These are phyloP conservation scores for Salinomyces thailandicus DNA, from an alignment of 2,329 filamentous ascomycete genomes.

Conservation along the genomic window DNA sequence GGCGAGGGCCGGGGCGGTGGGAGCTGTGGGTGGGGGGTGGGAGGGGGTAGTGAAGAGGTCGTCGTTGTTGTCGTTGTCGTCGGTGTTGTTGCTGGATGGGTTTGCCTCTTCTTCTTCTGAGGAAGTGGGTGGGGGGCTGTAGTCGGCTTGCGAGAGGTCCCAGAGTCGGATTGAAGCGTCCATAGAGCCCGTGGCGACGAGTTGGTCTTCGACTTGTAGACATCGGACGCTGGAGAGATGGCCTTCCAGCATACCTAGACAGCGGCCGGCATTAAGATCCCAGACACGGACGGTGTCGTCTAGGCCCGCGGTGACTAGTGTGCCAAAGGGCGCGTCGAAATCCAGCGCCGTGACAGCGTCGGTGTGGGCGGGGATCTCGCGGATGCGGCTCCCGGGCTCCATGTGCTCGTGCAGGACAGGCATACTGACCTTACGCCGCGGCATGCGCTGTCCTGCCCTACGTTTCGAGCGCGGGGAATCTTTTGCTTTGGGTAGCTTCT, in stretches of 20 bases:
- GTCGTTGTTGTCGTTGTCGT: conserved; percentile 40
- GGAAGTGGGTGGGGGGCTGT: conserved; percentile 59
- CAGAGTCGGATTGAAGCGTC: conserved; percentile 91
- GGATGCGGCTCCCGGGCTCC: conserved; percentile 76
- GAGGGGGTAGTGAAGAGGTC: conserved; percentile 16
- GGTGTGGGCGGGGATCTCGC: conserved; percentile 76
- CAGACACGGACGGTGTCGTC: conserved; percentile 93
- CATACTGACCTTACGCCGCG: conserved; percentile 69
- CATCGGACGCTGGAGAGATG: conserved; percentile 89
- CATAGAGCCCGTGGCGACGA: conserved; percentile 86
- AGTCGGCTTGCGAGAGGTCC: conserved; percentile 84
- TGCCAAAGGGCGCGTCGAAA: conserved; percentile 95
- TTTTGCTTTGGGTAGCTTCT: conserved; percentile 59
- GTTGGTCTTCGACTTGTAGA: conserved; percentile 89
- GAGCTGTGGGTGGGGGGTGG: not conserved
- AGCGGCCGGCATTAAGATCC: conserved; percentile 89
- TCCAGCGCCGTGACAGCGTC: conserved; percentile 84
- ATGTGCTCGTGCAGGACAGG: conserved; percentile 93
- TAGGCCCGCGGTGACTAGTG: conserved; percentile 80
- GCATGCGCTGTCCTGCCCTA: conserved; percentile 36
- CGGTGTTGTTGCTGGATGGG: conserved; percentile 31
- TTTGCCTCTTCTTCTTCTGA: no score
- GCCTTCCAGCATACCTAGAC: conserved; percentile 83
- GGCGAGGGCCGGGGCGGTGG: conserved; percentile 63
- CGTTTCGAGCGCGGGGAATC: conserved; percentile 44